These are phyloP conservation scores for Aspergillus cavernicola DNA, from an alignment of 495 filamentous ascomycete species.

Conservation along the genomic window DNA sequence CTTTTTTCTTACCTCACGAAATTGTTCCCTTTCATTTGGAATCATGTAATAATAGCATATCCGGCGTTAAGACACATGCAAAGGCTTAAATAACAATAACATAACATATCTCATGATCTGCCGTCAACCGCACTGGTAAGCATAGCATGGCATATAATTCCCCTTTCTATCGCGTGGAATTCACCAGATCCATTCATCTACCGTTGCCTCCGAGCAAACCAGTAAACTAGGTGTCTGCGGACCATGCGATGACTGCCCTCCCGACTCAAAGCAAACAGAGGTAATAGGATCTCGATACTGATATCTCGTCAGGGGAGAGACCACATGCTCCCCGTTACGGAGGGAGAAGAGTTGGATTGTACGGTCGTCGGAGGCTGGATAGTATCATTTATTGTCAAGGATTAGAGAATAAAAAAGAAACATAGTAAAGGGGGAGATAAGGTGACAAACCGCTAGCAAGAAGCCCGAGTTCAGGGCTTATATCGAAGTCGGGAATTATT, in stretches of 20 bases:
- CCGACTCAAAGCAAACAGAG: constrained; percentile 35
- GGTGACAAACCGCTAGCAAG: constrained; percentile 34
- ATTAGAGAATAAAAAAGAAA: background rate
- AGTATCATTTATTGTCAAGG: background rate
- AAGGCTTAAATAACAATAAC: background rate
- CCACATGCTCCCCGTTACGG: constrained; percentile 31
- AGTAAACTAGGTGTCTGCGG: constrained; percentile 36
- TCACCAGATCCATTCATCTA: constrained; percentile 43
- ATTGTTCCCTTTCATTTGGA: background rate
- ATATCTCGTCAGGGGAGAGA: constrained; percentile 28
- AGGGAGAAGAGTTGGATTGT: constrained; percentile 41
- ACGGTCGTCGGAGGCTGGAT: constrained; percentile 29
- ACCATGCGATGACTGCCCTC: constrained; percentile 21
- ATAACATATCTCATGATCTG: background rate
- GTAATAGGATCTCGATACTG: constrained; percentile 28
- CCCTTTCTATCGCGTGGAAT: too few relatives aligned
- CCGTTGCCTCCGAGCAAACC: constrained; percentile 28
- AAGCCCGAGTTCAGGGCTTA: constrained; percentile 36
- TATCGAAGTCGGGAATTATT: constrained; percentile 31
- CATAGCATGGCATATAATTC: too few relatives aligned
- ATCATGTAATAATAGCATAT: constrained; percentile 11
- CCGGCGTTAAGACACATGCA: constrained; percentile 1
- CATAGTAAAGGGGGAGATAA: background rate
- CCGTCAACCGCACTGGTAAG: too few relatives aligned
- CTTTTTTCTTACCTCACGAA: constrained; percentile 4